A percentile compares a stretch with the other conserved stretches of the same genome.
These are phyloP conservation scores for Aspergillus piperis DNA, from an alignment of 2,329 filamentous ascomycete species.

Conservation along the genomic window DNA sequence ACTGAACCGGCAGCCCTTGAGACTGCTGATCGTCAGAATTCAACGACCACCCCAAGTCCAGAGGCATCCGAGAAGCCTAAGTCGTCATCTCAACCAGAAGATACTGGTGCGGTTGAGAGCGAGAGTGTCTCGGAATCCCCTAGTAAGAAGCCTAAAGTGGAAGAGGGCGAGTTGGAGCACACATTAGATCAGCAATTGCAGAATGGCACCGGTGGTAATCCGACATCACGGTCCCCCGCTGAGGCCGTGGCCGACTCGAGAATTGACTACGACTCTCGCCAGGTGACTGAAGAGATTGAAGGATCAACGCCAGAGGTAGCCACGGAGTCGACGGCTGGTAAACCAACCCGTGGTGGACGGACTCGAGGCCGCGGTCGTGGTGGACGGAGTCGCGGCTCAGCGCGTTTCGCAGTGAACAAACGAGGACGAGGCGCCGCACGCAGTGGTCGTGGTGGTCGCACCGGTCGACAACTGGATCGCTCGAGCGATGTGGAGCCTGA, in stretches of 20 bases:
- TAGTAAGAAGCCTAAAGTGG: conserved; percentile 35
- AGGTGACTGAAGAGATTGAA: conserved; percentile 28
- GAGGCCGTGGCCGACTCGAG: conserved; percentile 17
- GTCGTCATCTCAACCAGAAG: conserved; percentile 25
- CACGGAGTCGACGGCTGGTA: conserved; percentile 22
- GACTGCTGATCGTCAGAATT: conserved; percentile 4
- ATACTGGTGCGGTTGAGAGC: conserved; percentile 16
- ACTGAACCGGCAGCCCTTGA: conserved; percentile 4
- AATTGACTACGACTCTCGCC: conserved; percentile 19
- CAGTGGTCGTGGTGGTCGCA: conserved; percentile 27
- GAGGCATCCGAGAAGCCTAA: conserved; percentile 28
- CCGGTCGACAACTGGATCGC: conserved; percentile 27
- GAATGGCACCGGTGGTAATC: conserved; percentile 24
- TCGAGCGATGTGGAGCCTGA: conserved; percentile 35
- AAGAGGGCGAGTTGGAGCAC: conserved; percentile 29
- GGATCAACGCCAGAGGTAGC: conserved; percentile 22
- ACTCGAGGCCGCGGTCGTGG: conserved; percentile 37
- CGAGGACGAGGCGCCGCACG: conserved; percentile 34
- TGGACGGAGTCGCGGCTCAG: conserved; percentile 33
- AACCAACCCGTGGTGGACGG: conserved; percentile 33
- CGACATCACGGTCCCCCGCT: conserved; percentile 22
- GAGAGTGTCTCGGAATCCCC: conserved; percentile 19
- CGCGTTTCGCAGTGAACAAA: conserved; percentile 21
- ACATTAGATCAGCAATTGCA: conserved; percentile 25
- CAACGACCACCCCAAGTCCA: conserved; percentile 21